phyloP scores from a whole-genome alignment of 306 rosid species.

The Lathyrus tuberosus region DNA sequence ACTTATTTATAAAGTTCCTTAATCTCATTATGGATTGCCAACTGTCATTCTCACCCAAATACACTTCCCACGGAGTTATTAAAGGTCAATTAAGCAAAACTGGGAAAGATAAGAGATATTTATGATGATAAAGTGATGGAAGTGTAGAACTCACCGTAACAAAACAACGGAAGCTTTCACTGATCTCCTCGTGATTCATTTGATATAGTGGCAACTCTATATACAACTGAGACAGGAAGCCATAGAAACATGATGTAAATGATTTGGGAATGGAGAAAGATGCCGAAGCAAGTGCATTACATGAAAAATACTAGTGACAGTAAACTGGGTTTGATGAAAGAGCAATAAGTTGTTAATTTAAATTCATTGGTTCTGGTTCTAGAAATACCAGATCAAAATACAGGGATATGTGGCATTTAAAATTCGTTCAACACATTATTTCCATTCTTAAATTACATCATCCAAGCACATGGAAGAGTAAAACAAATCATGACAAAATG shows the following conservation, averaged over 20 bases:
- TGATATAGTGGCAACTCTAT: neutral
- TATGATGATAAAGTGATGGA: neutral
- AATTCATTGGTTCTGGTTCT: neutral
- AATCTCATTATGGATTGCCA: too few species aligned
- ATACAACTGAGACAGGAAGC: neutral
- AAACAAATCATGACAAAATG: constrained; percentile 26
- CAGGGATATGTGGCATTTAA: neutral
- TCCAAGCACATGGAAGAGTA: constrained; percentile 9
- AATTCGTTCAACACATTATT: constrained; percentile 1
- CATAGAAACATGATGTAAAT: neutral
- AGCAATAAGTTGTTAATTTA: neutral
- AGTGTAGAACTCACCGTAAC: neutral
- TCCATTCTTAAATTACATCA: constrained; percentile 12
- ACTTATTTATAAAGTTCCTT: too few species aligned
- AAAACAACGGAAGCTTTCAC: too few species aligned
- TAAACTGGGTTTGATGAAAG: neutral
- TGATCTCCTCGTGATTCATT: neutral
- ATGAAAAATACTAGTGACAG: neutral
- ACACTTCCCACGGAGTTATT: too few species aligned
- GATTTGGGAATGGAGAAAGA: neutral
- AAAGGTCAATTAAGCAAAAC: neutral
- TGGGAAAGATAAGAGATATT: neutral
- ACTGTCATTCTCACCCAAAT: too few species aligned
- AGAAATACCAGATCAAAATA: constrained; percentile 6
- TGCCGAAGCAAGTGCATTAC: neutral